phyloP scores from a whole-genome alignment of 2,329 filamentous ascomycete species.

The Xylaria hypoxylon region DNA sequence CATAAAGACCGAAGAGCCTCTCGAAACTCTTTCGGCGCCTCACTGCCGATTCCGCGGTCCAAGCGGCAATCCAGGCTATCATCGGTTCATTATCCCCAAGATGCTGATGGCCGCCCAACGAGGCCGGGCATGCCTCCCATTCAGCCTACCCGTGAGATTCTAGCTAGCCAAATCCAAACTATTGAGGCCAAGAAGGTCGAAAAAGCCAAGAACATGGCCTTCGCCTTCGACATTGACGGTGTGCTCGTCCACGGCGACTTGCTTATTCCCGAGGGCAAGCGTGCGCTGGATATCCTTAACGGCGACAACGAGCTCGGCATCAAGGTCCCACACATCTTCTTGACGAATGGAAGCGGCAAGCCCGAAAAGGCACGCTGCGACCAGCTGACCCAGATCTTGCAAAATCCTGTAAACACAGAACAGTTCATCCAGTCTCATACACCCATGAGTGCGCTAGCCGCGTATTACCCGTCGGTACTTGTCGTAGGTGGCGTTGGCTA shows the following conservation, averaged over 20 bases:
- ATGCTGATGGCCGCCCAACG: constrained; percentile 59
- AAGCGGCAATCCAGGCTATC: constrained; percentile 77
- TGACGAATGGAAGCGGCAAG: constrained; percentile 81
- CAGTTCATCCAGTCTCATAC: constrained; percentile 84
- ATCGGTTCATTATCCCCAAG: constrained; percentile 61
- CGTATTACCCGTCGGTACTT: constrained; percentile 82
- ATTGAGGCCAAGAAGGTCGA: constrained; percentile 73
- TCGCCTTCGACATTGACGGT: constrained; percentile 84
- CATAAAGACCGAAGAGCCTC: constrained; percentile 75
- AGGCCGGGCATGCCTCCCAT: constrained; percentile 69
- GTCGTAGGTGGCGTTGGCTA: constrained; percentile 82
- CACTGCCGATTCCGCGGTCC: constrained; percentile 77
- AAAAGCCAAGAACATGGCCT: constrained; percentile 82
- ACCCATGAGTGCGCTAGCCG: constrained; percentile 78
- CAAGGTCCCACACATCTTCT: constrained; percentile 80
- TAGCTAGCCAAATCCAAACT: constrained; percentile 77
- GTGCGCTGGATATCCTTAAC: constrained; percentile 76
- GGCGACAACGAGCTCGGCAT: constrained; percentile 82
- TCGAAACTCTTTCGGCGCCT: constrained; percentile 80
- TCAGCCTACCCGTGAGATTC: constrained; percentile 73
- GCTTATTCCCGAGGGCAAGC: constrained; percentile 74
- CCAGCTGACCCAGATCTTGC: constrained; percentile 75
- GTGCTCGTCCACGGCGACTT: constrained; percentile 79
- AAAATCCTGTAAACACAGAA: constrained; percentile 73
- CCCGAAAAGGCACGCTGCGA: constrained; percentile 72